Percentiles rank a stretch among this genome's conserved stretches.
phyloP scores from a whole-genome alignment of 768 basidiomycete species.

The Tylopilus sp. region DNA sequence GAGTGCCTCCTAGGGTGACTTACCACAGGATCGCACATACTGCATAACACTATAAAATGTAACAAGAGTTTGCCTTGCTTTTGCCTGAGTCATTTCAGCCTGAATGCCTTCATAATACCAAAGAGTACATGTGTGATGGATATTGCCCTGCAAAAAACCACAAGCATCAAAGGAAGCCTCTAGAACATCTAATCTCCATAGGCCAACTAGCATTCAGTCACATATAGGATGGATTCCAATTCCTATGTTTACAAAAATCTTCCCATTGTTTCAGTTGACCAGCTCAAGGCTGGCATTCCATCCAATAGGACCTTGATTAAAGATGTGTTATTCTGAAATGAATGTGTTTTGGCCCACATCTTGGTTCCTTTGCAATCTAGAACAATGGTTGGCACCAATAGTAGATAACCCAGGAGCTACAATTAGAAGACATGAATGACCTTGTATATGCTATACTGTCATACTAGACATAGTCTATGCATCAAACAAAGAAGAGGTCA shows the following conservation, averaged over 20 bases:
- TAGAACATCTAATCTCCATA: not conserved
- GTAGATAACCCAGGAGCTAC: no score
- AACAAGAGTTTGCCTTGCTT: constrained; percentile 6
- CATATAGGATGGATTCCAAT: not conserved
- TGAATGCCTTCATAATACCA: not conserved
- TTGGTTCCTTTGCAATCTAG: constrained; percentile 6
- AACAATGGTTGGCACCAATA: no score
- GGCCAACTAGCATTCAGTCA: not conserved
- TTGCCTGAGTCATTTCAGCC: constrained; percentile 7
- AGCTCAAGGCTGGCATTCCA: not conserved
- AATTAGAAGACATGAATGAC: no score
- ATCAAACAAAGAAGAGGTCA: no score
- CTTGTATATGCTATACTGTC: no score
- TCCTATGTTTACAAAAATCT: not conserved
- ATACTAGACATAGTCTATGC: no score
- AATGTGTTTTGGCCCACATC: not conserved
- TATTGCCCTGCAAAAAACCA: not conserved
- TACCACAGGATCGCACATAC: no score
- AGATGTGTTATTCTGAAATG: not conserved
- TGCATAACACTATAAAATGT: constrained; percentile 8
- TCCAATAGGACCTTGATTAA: not conserved
- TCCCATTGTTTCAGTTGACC: not conserved
- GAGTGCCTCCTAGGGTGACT: no score
- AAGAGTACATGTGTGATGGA: constrained; percentile 10
- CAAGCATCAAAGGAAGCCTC: constrained; percentile 9